Conservation (phyloP, 306 rosid species). For the Vigna angularis region DNA sequence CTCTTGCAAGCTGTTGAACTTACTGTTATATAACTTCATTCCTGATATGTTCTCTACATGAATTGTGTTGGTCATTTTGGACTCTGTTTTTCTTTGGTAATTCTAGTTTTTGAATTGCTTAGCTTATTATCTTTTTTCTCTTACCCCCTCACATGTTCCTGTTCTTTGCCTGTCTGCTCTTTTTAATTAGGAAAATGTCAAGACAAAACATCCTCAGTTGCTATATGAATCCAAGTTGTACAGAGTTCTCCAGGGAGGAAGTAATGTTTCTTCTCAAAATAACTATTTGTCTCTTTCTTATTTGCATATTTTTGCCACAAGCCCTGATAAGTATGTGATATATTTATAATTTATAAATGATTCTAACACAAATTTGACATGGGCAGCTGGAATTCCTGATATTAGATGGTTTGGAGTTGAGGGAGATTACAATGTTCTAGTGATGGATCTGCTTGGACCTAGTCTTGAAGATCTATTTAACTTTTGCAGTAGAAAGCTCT, state of each 20-base stretch:
- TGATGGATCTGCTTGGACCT: slow-evolving; percentile 94
- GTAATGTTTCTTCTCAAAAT: slow-evolving; percentile 49
- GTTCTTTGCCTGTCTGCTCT: neutral
- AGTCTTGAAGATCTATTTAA: slow-evolving; percentile 94
- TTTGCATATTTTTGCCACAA: too few species aligned
- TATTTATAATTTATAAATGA: slow-evolving; percentile 12
- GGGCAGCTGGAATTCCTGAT: slow-evolving; percentile 86
- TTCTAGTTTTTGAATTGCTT: slow-evolving; percentile 8
- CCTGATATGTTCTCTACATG: neutral
- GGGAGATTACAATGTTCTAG: slow-evolving; percentile 89
- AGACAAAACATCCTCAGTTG: slow-evolving; percentile 95
- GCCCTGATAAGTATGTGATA: neutral
- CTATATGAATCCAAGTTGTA: slow-evolving; percentile 87
- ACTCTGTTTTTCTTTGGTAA: slow-evolving; percentile 10
- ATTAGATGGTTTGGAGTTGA: slow-evolving; percentile 92
- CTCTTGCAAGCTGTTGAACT: neutral
- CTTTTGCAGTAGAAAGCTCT: slow-evolving; percentile 89
- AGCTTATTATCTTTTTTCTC: neutral
- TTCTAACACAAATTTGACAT: slow-evolving; percentile 31
- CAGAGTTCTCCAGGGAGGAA: slow-evolving; percentile 96
- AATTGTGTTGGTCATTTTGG: slow-evolving; percentile 7
- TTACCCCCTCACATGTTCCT: neutral
- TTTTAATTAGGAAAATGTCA: slow-evolving; percentile 74
- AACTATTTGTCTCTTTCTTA: slow-evolving; percentile 19
- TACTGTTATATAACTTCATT: neutral